Percentiles rank a stretch among this genome's conserved stretches.
Conservation (phyloP, 768 basidiomycete genomes). For the Floccularia luteovirens region DNA sequence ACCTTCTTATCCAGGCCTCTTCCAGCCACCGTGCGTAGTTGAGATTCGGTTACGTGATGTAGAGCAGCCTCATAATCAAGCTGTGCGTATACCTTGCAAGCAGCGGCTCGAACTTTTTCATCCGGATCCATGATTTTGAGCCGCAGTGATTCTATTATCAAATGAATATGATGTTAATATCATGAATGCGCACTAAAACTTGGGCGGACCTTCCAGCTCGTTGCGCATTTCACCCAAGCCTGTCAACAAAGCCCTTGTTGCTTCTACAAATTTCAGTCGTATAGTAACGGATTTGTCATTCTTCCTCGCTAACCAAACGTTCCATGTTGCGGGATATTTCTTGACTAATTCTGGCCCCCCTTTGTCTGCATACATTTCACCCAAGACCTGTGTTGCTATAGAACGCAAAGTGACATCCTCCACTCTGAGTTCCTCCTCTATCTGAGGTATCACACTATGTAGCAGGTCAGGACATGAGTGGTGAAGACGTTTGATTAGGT, state of each 20-base stretch:
- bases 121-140: slow-evolving; percentile 80
- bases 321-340: slow-evolving; percentile 84
- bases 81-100: slow-evolving; percentile 73
- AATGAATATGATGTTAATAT: background rate
- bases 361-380: slow-evolving; percentile 85
- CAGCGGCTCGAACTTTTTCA: slow-evolving; percentile 82
- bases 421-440: slow-evolving; percentile 84
- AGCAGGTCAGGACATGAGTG: slow-evolving; percentile 74
- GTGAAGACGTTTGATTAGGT: slow-evolving; percentile 78
- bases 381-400: slow-evolving; percentile 82
- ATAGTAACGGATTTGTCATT: slow-evolving; percentile 70
- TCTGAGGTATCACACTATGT: slow-evolving; percentile 85
- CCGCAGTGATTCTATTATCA: slow-evolving; percentile 48
- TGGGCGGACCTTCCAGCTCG: slow-evolving; percentile 62
- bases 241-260: slow-evolving; percentile 48
- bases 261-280: slow-evolving; percentile 74
- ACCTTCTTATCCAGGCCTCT: slow-evolving; percentile 87
- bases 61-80: slow-evolving; percentile 88
- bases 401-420: slow-evolving; percentile 64
- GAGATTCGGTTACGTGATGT: slow-evolving; percentile 65
- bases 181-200: slow-evolving; percentile 1
- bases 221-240: slow-evolving; percentile 62
- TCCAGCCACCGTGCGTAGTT: slow-evolving; percentile 57
- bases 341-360: slow-evolving; percentile 64
- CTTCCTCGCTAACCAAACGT: slow-evolving; percentile 70